Percentiles rank a stretch among this genome's conserved stretches.
Evolutionary conservation across 768 basidiomycete genomes (phyloP).

Genomic region (Leucocoprinus sp.): DNA sequence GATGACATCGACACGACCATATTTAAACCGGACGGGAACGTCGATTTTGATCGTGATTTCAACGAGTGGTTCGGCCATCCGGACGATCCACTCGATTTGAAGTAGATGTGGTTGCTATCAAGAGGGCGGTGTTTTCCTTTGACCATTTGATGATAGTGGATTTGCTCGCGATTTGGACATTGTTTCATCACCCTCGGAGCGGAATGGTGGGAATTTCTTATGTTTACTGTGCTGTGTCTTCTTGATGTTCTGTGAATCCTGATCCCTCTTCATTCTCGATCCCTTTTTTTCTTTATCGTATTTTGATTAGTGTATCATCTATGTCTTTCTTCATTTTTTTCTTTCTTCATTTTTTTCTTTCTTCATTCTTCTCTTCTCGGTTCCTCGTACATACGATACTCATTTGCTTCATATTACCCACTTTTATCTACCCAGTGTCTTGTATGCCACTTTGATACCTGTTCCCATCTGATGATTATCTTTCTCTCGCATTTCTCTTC

Average conservation of each 20-base stretch:
- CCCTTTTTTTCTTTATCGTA: conserved; percentile 11
- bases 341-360: not conserved
- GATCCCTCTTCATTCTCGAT: conserved; percentile 4
- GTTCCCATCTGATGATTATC: conserved; percentile 1
- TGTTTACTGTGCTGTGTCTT: conserved; percentile 7
- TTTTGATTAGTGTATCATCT: conserved; percentile 12
- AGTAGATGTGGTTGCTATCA: conserved; percentile 13
- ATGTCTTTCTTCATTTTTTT: conserved; percentile 1
- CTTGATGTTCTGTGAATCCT: conserved; percentile 4
- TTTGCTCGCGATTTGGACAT: not conserved
- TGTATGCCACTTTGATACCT: conserved; percentile 6
- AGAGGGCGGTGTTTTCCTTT: conserved; percentile 4
- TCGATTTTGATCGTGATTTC: conserved; percentile 70
- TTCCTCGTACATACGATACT: not conserved
- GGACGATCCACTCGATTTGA: conserved; percentile 36
- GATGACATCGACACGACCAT: conserved; percentile 25
- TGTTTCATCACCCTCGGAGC: conserved; percentile 8
- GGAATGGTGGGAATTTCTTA: conserved; percentile 11
- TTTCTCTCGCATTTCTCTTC: not conserved
- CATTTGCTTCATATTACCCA: not conserved
- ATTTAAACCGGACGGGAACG: conserved; percentile 31
- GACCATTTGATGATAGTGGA: conserved; percentile 2
- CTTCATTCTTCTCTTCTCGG: not conserved
- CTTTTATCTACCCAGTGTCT: conserved; percentile 4
- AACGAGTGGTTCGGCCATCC: conserved; percentile 64